These are phyloP conservation scores for Trypanosomatidae sp. DNA, from an alignment of 208 protist genomes.

Conservation along the genomic window DNA sequence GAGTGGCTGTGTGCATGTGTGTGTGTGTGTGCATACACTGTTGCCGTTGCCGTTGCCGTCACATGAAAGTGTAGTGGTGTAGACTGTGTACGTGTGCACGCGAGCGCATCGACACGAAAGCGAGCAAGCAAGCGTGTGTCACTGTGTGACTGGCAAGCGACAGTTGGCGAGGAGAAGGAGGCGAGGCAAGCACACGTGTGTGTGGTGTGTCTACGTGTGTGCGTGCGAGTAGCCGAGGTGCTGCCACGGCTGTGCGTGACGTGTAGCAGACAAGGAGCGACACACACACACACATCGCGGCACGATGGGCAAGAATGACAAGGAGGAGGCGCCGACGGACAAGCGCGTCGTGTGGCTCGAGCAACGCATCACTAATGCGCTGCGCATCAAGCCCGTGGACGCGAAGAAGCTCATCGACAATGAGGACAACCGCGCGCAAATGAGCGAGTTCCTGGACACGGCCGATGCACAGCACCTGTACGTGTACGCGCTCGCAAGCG, in stretches of 20 bases:
- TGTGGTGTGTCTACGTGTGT: too few relatives aligned
- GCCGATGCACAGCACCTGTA: slow-evolving; percentile 85
- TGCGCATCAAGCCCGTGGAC: slow-evolving; percentile 85
- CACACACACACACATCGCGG: neutral
- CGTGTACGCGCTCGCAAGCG: slow-evolving; percentile 74
- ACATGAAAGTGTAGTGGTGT: too few relatives aligned
- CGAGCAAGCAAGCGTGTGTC: too few relatives aligned
- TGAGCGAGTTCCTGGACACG: slow-evolving; percentile 87
- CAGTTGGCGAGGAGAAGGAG: too few relatives aligned
- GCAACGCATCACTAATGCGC: slow-evolving; percentile 67
- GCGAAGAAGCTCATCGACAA: slow-evolving; percentile 86
- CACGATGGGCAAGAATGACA: slow-evolving; percentile 74
- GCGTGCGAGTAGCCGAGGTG: neutral
- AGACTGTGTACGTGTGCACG: too few relatives aligned
- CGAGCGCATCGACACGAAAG: too few relatives aligned
- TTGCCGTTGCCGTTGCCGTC: too few relatives aligned
- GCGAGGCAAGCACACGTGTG: too few relatives aligned
- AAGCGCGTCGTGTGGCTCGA: slow-evolving; percentile 90
- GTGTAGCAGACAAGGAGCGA: neutral
- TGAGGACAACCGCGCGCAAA: slow-evolving; percentile 84
- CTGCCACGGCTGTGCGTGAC: neutral
- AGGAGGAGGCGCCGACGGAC: slow-evolving; percentile 82
- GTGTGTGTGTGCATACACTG: too few relatives aligned
- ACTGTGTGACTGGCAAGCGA: too few relatives aligned
- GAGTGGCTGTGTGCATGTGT: too few relatives aligned